Conservation (phyloP, 139 green algal genomes). For the Tetradesmus obliquus region DNA sequence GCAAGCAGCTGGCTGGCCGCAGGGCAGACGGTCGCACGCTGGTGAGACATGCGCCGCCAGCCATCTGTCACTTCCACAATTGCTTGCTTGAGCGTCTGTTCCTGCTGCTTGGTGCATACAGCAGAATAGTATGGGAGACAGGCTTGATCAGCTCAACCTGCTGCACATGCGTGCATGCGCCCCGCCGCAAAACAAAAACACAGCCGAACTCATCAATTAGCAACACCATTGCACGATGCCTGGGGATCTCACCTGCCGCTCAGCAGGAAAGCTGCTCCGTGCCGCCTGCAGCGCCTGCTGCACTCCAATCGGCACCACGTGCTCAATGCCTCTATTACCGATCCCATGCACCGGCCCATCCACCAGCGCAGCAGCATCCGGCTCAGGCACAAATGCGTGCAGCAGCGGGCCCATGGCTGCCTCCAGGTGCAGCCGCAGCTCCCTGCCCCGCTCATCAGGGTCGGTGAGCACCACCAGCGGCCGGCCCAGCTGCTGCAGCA, state of each 20-base stretch:
- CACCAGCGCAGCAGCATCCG: background rate
- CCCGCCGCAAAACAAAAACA: too few relatives aligned
- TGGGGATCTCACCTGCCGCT: background rate
- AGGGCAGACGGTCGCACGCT: too few relatives aligned
- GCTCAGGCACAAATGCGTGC: slow-evolving; percentile 49
- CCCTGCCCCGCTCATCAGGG: slow-evolving; percentile 44
- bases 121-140: too few relatives aligned
- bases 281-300: background rate
- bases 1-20: background rate
- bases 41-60: too few relatives aligned
- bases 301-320: slow-evolving; percentile 31
- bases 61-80: too few relatives aligned
- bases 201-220: too few relatives aligned
- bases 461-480: slow-evolving; percentile 48
- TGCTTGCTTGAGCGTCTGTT: too few relatives aligned
- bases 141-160: too few relatives aligned
- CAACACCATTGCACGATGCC: too few relatives aligned
- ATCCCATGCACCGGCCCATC: slow-evolving; percentile 24
- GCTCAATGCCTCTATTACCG: slow-evolving; percentile 49
- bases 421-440: slow-evolving; percentile 43
- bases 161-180: too few relatives aligned
- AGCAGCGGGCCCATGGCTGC: slow-evolving; percentile 21
- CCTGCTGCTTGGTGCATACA: too few relatives aligned
- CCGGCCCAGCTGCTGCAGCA: slow-evolving; percentile 25
- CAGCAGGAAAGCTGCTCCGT: background rate